Evolutionary conservation across 2,329 filamentous ascomycete genomes (phyloP).

Genomic region (Escovopsis sp.): DNA sequence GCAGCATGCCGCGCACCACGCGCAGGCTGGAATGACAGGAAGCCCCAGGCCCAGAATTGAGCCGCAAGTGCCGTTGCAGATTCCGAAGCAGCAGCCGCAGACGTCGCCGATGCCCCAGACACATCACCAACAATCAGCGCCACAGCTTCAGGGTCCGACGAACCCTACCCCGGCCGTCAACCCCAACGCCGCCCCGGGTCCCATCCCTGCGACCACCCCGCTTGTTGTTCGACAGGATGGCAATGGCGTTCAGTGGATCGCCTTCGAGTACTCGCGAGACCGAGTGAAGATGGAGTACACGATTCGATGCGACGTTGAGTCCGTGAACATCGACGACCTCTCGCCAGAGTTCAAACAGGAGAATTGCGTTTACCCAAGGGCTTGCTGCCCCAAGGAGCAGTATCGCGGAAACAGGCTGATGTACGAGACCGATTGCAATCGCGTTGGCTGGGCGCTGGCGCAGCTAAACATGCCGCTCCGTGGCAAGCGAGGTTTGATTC

Average conservation of each 20-base stretch:
- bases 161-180: slow-evolving; percentile 44
- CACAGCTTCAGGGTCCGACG: slow-evolving; percentile 25
- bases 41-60: slow-evolving; percentile 52
- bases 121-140: slow-evolving; percentile 22
- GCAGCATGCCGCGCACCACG: slow-evolving; percentile 43
- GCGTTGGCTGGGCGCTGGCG: slow-evolving; percentile 96
- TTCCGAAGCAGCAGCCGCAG: slow-evolving; percentile 37
- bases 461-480: slow-evolving; percentile 82
- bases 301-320: slow-evolving; percentile 94
- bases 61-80: slow-evolving; percentile 43
- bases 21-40: slow-evolving; percentile 39
- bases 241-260: slow-evolving; percentile 97
- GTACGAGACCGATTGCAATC: slow-evolving; percentile 98
- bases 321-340: slow-evolving; percentile 78
- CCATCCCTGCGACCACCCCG: slow-evolving; percentile 91
- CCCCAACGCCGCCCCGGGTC: slow-evolving; percentile 83
- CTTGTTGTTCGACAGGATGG: slow-evolving; percentile 87
- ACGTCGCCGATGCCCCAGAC: slow-evolving; percentile 26
- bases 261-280: slow-evolving; percentile 94
- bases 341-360: slow-evolving; percentile 87
- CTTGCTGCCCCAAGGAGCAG: slow-evolving; percentile 87
- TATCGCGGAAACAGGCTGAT: slow-evolving; percentile 91
- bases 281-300: slow-evolving; percentile 99
- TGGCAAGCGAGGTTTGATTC: slow-evolving; percentile 89
- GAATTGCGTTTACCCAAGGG: slow-evolving; percentile 94